phyloP scores from a whole-genome alignment of 805 yeast species.

The Lipomyces spencermartinsiae region DNA sequence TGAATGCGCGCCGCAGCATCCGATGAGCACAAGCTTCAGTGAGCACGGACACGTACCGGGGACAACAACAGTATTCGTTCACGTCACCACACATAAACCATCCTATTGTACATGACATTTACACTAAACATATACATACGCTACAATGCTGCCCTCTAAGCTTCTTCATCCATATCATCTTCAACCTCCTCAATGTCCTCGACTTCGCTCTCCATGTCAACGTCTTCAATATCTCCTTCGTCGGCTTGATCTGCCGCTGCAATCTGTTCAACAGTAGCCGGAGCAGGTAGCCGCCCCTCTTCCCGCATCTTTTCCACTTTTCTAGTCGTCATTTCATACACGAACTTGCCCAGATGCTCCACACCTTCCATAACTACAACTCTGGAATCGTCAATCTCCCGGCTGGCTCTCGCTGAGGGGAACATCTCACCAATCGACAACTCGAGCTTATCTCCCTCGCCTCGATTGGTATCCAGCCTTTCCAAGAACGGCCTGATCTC shows the following conservation, averaged over 20 bases:
- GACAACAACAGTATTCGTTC: too few relatives aligned
- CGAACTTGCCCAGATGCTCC: conserved; percentile 46
- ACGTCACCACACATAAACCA: background rate
- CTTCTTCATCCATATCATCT: conserved; percentile 9
- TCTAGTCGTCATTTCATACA: conserved; percentile 45
- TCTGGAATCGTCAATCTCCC: conserved; percentile 23
- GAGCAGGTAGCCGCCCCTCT: conserved; percentile 5
- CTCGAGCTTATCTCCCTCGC: conserved; percentile 37
- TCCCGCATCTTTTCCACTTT: conserved; percentile 27
- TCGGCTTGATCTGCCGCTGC: conserved; percentile 5
- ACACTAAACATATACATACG: background rate
- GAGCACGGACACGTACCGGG: too few relatives aligned
- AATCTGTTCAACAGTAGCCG: background rate
- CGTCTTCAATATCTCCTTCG: background rate
- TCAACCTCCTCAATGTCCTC: conserved; percentile 7
- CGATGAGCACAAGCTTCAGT: too few relatives aligned
- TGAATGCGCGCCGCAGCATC: too few relatives aligned
- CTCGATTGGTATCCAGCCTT: conserved; percentile 14
- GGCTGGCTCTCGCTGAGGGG: conserved; percentile 31
- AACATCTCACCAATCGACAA: conserved; percentile 46
- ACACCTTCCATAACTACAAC: conserved; percentile 43
- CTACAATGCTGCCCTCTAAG: background rate
- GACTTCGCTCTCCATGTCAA: conserved; percentile 12
- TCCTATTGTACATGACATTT: background rate
- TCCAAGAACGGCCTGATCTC: conserved; percentile 32